Evolutionary conservation across 768 basidiomycete species (phyloP).

Genomic region (Tubosaeta brunneosetosa): DNA sequence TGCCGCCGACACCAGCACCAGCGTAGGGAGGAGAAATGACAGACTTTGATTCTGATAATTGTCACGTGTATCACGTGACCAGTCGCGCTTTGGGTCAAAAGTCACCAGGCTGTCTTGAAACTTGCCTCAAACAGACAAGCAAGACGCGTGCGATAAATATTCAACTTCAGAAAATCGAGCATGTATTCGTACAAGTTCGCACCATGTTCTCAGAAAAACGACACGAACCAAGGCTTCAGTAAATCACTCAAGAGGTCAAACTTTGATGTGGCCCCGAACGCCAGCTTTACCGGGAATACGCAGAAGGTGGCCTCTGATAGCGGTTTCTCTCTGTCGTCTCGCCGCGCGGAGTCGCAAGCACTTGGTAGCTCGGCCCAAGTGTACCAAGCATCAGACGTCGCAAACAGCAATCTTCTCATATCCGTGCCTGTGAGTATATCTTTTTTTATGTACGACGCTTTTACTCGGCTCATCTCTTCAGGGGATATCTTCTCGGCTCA

Average conservation of each 20-base stretch:
- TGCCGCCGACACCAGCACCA: not conserved
- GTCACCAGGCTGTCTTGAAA: too few relatives aligned
- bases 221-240: slow-evolving; percentile 3
- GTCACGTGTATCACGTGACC: slow-evolving; percentile 17
- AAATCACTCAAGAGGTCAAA: slow-evolving; percentile 8
- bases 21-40: not conserved
- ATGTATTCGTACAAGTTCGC: slow-evolving; percentile 20
- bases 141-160: too few relatives aligned
- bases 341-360: slow-evolving; percentile 9
- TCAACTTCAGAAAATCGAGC: too few relatives aligned
- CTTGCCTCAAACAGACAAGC: not conserved
- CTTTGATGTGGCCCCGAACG: slow-evolving; percentile 5
- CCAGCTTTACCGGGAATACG: slow-evolving; percentile 5
- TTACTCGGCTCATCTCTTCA: not conserved
- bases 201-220: slow-evolving; percentile 9
- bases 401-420: slow-evolving; percentile 3
- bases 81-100: slow-evolving; percentile 4
- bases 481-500: slow-evolving; percentile 9
- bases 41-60: too few relatives aligned
- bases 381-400: not conserved
- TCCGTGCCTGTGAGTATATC: slow-evolving; percentile 5
- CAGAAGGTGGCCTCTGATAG: slow-evolving; percentile 5
- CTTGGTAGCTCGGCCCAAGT: slow-evolving; percentile 6
- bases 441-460: not conserved
- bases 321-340: slow-evolving; percentile 8